These are phyloP conservation scores for Sphaerulina musiva DNA, from an alignment of 2,329 filamentous ascomycete species.

Conservation along the genomic window DNA sequence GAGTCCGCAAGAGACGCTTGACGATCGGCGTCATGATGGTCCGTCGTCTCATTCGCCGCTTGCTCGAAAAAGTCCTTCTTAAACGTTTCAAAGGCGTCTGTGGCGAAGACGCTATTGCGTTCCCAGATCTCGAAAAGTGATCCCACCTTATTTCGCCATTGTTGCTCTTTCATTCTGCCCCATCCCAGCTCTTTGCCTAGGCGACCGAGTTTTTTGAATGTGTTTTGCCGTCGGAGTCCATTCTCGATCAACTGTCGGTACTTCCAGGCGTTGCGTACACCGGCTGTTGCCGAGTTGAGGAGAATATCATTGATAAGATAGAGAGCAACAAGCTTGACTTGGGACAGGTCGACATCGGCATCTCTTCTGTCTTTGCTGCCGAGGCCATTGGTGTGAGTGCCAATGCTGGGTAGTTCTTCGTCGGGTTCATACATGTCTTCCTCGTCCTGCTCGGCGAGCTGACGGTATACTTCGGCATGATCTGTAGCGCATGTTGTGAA, in stretches of 20 bases:
- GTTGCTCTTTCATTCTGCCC: constrained; percentile 75
- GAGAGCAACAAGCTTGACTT: constrained; percentile 69
- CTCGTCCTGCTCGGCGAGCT: constrained; percentile 18
- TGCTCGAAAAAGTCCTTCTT: constrained; percentile 65
- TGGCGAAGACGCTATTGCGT: constrained; percentile 61
- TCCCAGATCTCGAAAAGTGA: constrained; percentile 65
- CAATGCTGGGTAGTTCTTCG: constrained; percentile 33
- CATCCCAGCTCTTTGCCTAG: constrained; percentile 67
- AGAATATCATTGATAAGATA: constrained; percentile 77
- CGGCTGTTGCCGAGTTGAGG: constrained; percentile 66
- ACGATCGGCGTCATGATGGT: constrained; percentile 38
- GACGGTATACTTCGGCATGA: background rate
- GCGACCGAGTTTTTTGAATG: constrained; percentile 68
- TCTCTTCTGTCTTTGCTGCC: constrained; percentile 35
- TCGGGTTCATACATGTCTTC: constrained; percentile 37
- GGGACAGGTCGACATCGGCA: constrained; percentile 57
- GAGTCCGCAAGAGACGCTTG: constrained; percentile 30
- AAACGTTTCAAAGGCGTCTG: constrained; percentile 65
- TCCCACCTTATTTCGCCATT: constrained; percentile 72
- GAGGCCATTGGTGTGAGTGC: constrained; percentile 29
- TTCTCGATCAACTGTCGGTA: constrained; percentile 75
- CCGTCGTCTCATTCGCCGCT: constrained; percentile 54
- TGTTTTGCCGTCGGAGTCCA: constrained; percentile 59
- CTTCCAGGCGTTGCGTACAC: constrained; percentile 77
- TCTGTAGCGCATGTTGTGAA: constrained; percentile 51